Base-by-base conservation (phyloP, 202 grass and related monocot species). In the Panicum virgatum region DNA sequence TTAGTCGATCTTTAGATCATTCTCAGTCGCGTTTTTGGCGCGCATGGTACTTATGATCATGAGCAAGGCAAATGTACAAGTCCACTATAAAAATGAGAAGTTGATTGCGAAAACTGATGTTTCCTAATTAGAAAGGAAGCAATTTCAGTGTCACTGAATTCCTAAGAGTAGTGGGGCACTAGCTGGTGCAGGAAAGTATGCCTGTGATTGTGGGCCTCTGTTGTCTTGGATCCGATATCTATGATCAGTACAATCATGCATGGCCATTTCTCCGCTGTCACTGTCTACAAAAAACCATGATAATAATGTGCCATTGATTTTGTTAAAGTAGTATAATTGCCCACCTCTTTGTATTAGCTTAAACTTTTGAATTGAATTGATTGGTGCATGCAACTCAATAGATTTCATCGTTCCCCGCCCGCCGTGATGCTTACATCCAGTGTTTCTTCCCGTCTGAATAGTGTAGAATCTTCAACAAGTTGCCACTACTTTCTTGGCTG, bases 131-230 rank as follows among this genome's bases (percentile, higher is more conserved):
- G 47, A 68, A 80, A n/a, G 27, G 25, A 75, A 64, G 18, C 16
- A 1, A 50, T 30, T 23, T 64, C 5, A 34, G 18, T 73, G 32
- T 46, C 58, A 80, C 32, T 73, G 37, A 80, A 74, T 66, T 47
- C 65, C 9, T 74, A n/a, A n/a, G 59, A 66, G 22, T 66, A 74
- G 32, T 56, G 58, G 59, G 19, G 48, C 76, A 80, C 27, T 86
- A 80, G 26, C 60, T 83, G 32, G 61, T 37, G 23, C 47, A 66
- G 6, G 29, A 66, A 45, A 59, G 36, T 12, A 30, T 44, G 18
- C 36, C 36, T 57, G 70, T 66, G 70, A 43, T 32, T 42, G 38
- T 50, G 43, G 69, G 43, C 32, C 43, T 34, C 11, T 3, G 4
- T 38, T 3, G 10, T 66, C 60, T 56, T 83, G 58, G 22, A 43